Percentiles rank a stretch among this genome's conserved stretches.
Conservation (phyloP, 2,329 filamentous ascomycete species). For the Hypomyces rosellus region DNA sequence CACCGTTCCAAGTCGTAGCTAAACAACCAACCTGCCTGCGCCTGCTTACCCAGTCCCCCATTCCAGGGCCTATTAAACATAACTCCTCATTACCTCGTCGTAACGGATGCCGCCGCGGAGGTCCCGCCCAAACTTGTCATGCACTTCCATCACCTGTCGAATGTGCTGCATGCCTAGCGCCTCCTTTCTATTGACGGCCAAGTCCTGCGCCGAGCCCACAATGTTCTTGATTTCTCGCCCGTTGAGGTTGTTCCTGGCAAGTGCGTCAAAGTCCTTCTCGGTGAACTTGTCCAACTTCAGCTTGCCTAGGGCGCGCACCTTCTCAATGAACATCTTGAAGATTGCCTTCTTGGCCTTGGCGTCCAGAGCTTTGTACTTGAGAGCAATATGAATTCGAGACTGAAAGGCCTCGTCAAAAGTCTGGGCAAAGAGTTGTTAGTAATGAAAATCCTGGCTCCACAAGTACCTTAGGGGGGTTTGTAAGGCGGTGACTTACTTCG, state of each 20-base stretch:
- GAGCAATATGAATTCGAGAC: conserved; percentile 76
- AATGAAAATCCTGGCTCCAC: neutral
- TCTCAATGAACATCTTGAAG: conserved; percentile 77
- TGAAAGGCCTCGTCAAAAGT: conserved; percentile 91
- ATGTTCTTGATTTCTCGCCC: conserved; percentile 79
- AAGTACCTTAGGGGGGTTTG: too few species aligned
- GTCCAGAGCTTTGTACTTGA: conserved; percentile 72
- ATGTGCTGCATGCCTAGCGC: conserved; percentile 73
- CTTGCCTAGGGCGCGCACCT: conserved; percentile 60
- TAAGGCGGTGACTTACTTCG: conserved; percentile 37
- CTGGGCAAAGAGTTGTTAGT: conserved; percentile 25
- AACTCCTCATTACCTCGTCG: conserved; percentile 77
- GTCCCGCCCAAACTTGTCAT: conserved; percentile 76
- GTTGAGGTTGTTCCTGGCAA: conserved; percentile 61
- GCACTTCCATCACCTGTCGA: conserved; percentile 74
- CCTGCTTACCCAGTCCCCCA: neutral
- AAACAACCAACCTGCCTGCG: neutral
- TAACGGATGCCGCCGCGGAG: conserved; percentile 76
- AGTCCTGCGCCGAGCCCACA: conserved; percentile 72
- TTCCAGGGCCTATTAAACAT: conserved; percentile 44
- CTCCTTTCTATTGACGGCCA: conserved; percentile 69
- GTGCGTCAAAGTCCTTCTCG: conserved; percentile 58
- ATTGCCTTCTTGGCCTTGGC: conserved; percentile 68
- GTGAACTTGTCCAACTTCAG: conserved; percentile 54
- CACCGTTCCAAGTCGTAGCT: neutral